A percentile compares a stretch with the other conserved stretches of the same genome.
Evolutionary conservation across 1,284 basidiomycete genomes (phyloP).

Genomic region (Afroboletus lepidellus): DNA sequence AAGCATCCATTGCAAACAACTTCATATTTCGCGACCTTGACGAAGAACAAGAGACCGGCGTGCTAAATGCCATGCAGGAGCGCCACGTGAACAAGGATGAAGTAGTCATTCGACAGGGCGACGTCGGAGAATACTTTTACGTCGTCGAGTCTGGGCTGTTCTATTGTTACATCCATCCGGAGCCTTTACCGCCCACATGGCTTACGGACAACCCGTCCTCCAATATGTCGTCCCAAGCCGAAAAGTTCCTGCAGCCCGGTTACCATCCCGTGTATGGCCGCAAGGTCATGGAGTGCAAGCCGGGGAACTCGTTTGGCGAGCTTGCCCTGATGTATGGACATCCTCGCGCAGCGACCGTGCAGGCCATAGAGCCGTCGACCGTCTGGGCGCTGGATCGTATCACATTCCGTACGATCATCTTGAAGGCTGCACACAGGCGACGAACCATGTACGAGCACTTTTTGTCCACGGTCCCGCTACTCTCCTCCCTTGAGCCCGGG

Average conservation of each 20-base stretch:
- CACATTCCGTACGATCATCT: slow-evolving; percentile 97
- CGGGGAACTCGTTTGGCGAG: slow-evolving; percentile 93
- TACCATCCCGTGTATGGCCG: slow-evolving; percentile 74
- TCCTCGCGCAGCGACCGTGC: slow-evolving; percentile 90
- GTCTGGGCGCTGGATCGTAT: slow-evolving; percentile 96
- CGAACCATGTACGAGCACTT: slow-evolving; percentile 96
- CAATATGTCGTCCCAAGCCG: slow-evolving; percentile 35
- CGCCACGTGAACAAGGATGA: slow-evolving; percentile 69
- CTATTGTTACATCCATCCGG: slow-evolving; percentile 81
- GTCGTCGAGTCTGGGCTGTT: slow-evolving; percentile 90
- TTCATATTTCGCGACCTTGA: slow-evolving; percentile 97
- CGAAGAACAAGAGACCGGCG: slow-evolving; percentile 92
- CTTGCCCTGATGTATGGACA: slow-evolving; percentile 98
- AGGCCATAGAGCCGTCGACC: slow-evolving; percentile 81
- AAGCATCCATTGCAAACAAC: slow-evolving; percentile 82
- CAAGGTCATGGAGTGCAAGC: slow-evolving; percentile 82
- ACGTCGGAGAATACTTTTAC: slow-evolving; percentile 97
- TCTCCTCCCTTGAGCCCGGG: slow-evolving; percentile 81
- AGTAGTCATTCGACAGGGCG: slow-evolving; percentile 94
- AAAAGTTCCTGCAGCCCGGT: slow-evolving; percentile 61
- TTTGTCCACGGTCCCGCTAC: slow-evolving; percentile 86
- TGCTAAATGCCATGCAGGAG: slow-evolving; percentile 96
- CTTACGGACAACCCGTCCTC: slow-evolving; percentile 40
- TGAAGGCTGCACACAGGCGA: slow-evolving; percentile 83
- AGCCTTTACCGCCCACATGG: slow-evolving; percentile 61